These are phyloP conservation scores for Trichoderma brevicompactum DNA, from an alignment of 2,329 filamentous ascomycete species.

Conservation along the genomic window DNA sequence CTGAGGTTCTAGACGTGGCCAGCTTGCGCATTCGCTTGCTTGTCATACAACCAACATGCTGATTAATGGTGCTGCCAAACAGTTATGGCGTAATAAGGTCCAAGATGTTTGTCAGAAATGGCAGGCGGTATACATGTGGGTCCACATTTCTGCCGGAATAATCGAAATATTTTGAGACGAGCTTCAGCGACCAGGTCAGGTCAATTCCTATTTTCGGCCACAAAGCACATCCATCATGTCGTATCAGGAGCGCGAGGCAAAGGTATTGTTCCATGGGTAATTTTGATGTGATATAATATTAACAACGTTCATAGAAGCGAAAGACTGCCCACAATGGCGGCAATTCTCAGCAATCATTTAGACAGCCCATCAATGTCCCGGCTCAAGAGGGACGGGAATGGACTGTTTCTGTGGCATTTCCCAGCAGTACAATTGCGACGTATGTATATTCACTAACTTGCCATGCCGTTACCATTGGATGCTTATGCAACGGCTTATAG, in stretches of 20 bases:
- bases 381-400: slow-evolving; percentile 65
- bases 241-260: slow-evolving; percentile 40
- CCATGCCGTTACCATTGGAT: neutral
- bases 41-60: neutral
- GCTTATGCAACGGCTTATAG: slow-evolving; percentile 46
- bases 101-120: slow-evolving; percentile 5
- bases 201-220: neutral
- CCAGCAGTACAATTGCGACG: slow-evolving; percentile 78
- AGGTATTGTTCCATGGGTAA: slow-evolving; percentile 33
- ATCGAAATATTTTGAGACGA: slow-evolving; percentile 30
- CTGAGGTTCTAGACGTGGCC: neutral
- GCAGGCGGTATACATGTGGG: slow-evolving; percentile 32
- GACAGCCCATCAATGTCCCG: slow-evolving; percentile 70
- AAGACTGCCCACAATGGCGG: slow-evolving; percentile 52
- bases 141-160: slow-evolving; percentile 39
- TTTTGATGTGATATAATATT: slow-evolving; percentile 2
- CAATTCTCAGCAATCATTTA: slow-evolving; percentile 50
- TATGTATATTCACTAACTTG: slow-evolving; percentile 43
- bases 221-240: slow-evolving; percentile 37
- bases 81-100: slow-evolving; percentile 9
- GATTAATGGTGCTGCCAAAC: slow-evolving; percentile 6
- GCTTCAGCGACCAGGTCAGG: neutral
- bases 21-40: slow-evolving; percentile 6
- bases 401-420: slow-evolving; percentile 78
- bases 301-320: slow-evolving; percentile 49